Base-by-base conservation (phyloP, 805 yeast genomes). In the Maudiozyma pseudohumilis region DNA sequence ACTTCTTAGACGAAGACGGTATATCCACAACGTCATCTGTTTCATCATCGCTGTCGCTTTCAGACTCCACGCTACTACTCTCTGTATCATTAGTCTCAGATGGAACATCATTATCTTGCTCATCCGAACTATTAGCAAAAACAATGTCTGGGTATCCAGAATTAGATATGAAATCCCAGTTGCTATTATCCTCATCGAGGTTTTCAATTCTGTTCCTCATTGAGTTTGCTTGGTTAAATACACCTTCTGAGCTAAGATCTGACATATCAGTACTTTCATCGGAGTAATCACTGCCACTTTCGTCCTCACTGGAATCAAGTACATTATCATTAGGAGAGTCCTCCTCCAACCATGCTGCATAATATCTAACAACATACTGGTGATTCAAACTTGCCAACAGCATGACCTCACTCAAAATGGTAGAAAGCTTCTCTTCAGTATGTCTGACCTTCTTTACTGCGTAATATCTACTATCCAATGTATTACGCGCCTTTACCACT, bases 261-360 rank as follows among this genome's bases (percentile, higher is more conserved):
- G 27, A 19, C 10, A 24, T 31, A 16, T 40, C 45, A 6, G 40
- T 35, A 16, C 50, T 61, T 19, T 43, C 49, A 4, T 41, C 48
- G 12, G 39, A 40, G 6, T 38, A 46, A 7, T 42, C 42, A 29
- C 37, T 36, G 4, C 37, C 43, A 12, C 40, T 38, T 15, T 28
- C 13, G 48, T 59, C 57, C 5, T 58, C 63, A 9, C 56, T 55
- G 3, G 58, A 53, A 11, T 50, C 63, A 13, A 62, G 49, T 2
- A 58, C 65, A 25, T 48, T 58, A n/a, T 60, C 67, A 23, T 57
- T 64, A 3, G 23, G n/a, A 52, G 52, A 46, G 21, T 77, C 79
- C 39, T 85, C 94, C 53, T 88, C 96, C 5, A 89, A 72, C 99
- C 99, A 92, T 0, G 96, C 95, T 3, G 96, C 94, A 60, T 84